phyloP scores from a whole-genome alignment of 2,329 filamentous ascomycete species.

The Sporothrix humicola region DNA sequence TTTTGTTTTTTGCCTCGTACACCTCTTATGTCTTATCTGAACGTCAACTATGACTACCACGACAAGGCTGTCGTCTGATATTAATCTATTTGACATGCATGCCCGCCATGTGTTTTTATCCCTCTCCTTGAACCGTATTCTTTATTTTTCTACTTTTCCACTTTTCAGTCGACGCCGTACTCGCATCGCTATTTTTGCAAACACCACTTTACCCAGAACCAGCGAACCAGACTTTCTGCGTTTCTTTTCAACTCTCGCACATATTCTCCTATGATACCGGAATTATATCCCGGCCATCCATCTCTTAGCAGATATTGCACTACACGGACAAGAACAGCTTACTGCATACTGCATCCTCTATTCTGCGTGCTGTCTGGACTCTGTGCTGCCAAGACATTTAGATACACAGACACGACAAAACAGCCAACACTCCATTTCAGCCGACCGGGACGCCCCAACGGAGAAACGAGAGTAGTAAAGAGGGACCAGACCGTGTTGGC shows the following conservation, averaged over 20 bases:
- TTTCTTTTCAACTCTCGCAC: background rate
- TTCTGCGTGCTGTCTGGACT: background rate
- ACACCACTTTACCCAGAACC: conserved; percentile 1
- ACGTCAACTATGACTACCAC: background rate
- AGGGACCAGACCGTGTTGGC: no score
- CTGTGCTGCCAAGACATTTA: background rate
- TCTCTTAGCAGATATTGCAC: background rate
- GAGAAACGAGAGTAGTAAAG: background rate
- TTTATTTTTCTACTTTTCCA: background rate
- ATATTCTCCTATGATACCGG: background rate
- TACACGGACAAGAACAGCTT: background rate
- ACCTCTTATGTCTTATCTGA: background rate
- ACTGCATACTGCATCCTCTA: no score
- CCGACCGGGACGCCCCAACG: conserved; percentile 24
- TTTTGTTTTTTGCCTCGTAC: background rate
- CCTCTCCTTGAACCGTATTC: background rate
- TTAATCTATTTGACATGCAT: conserved; percentile 13
- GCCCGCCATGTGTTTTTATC: conserved; percentile 21
- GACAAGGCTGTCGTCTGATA: conserved; percentile 16
- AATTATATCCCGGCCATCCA: conserved; percentile 9
- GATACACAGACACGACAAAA: background rate
- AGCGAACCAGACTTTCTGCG: background rate
- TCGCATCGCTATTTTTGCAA: conserved; percentile 9
- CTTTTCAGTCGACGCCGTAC: no score
- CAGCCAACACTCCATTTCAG: background rate